These are phyloP conservation scores for Starmerella powellii DNA, from an alignment of 805 yeast species.

Conservation along the genomic window DNA sequence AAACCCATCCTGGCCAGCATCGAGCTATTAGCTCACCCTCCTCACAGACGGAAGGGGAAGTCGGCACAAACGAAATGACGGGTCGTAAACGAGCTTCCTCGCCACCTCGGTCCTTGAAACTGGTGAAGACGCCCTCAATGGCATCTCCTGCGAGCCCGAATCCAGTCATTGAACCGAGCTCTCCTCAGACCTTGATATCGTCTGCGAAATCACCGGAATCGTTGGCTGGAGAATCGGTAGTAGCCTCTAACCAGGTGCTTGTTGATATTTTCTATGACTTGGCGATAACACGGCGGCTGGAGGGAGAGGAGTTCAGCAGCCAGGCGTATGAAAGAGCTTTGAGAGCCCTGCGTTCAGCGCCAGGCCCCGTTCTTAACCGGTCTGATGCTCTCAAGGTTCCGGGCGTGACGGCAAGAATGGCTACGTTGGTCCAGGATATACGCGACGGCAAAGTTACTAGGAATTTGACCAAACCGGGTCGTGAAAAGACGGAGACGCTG, in stretches of 20 bases:
- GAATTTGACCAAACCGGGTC: not conserved
- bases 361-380: constrained; percentile 28
- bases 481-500: constrained; percentile 20
- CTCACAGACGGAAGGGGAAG: too few species aligned
- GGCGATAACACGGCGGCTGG: constrained; percentile 26
- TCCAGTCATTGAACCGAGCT: too few species aligned
- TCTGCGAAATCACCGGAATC: too few species aligned
- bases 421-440: constrained; percentile 38
- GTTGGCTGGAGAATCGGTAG: not conserved
- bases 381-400: constrained; percentile 33
- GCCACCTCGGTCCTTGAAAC: too few species aligned
- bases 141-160: too few species aligned
- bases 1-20: too few species aligned
- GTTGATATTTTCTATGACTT: constrained; percentile 28
- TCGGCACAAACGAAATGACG: too few species aligned
- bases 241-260: constrained; percentile 25
- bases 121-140: too few species aligned
- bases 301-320: constrained; percentile 33
- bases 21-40: too few species aligned
- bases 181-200: too few species aligned
- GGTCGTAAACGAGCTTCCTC: too few species aligned
- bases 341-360: constrained; percentile 26
- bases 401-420: constrained; percentile 35
- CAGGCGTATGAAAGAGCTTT: constrained; percentile 38
- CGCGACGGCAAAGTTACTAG: constrained; percentile 23